Conservation (phyloP, 1,284 basidiomycete species). For the Ganoderma meredithae region DNA sequence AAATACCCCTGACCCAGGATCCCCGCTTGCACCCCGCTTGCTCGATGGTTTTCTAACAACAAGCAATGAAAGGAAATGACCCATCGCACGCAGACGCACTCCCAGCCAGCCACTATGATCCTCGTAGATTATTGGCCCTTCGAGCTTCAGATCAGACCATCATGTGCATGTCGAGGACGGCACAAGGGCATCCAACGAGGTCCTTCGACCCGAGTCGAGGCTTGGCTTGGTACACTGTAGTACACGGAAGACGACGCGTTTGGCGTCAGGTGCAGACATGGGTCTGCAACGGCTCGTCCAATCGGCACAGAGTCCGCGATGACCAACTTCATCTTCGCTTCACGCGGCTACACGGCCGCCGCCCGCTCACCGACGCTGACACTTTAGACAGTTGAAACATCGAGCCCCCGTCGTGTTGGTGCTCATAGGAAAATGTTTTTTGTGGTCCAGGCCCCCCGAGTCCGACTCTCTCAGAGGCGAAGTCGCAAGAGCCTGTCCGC, state of each 20-base stretch:
- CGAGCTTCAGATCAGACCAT: neutral
- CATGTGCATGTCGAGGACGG: neutral
- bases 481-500: neutral
- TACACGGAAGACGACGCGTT: neutral
- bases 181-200: neutral
- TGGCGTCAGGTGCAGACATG: too few relatives aligned
- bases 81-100: neutral
- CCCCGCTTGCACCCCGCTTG: neutral
- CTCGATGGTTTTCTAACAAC: neutral
- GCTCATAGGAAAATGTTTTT: neutral
- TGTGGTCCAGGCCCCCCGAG: neutral
- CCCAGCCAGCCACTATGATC: too few relatives aligned
- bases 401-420: neutral
- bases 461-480: neutral
- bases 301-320: neutral
- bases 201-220: neutral
- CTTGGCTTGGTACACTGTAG: neutral
- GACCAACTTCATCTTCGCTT: neutral
- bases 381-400: neutral
- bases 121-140: neutral
- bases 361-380: neutral
- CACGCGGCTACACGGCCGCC: neutral
- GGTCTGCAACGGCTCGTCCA: neutral
- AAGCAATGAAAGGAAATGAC: neutral
- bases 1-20: too few relatives aligned